Evolutionary conservation across 306 rosid species (phyloP).

Genomic region (Erythrophleum fordii): DNA sequence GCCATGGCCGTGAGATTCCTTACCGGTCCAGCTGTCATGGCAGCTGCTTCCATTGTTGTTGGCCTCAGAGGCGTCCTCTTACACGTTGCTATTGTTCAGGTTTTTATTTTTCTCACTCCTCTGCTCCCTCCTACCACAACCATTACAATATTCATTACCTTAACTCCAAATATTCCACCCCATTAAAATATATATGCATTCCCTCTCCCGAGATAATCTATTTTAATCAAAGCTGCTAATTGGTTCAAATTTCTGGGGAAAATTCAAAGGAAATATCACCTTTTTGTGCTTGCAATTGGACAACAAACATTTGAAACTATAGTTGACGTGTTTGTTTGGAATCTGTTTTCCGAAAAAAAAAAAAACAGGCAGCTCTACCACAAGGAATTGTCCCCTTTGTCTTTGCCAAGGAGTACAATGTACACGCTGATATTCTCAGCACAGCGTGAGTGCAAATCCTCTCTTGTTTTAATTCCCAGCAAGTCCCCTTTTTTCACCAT

Average conservation of each 20-base stretch:
- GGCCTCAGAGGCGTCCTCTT: conserved; percentile 85
- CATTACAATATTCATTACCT: conserved; percentile 37
- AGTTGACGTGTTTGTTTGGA: conserved; percentile 46
- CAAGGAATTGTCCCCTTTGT: conserved; percentile 99
- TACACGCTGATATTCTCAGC: conserved; percentile 94
- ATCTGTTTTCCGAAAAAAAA: conserved; percentile 29
- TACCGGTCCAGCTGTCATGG: conserved; percentile 98
- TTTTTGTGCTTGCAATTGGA: conserved; percentile 24
- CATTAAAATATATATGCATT: conserved; percentile 2
- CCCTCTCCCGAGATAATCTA: conserved; percentile 38
- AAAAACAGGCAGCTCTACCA: conserved; percentile 94
- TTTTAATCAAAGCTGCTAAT: conserved; percentile 19
- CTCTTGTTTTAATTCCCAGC: background rate
- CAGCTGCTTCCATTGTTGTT: conserved; percentile 95
- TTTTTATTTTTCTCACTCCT: conserved; percentile 36
- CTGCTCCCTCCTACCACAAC: conserved; percentile 52
- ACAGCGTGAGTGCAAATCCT: conserved; percentile 62
- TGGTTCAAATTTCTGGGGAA: background rate
- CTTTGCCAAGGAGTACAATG: conserved; percentile 92
- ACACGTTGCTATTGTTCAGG: conserved; percentile 96
- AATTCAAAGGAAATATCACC: background rate
- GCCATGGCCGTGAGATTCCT: conserved; percentile 98
- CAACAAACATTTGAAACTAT: conserved; percentile 41
- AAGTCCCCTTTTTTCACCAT: background rate
- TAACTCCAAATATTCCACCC: conserved; percentile 27